Conservation (phyloP, 2,329 filamentous ascomycete species). For the Colletotrichum incanum region DNA sequence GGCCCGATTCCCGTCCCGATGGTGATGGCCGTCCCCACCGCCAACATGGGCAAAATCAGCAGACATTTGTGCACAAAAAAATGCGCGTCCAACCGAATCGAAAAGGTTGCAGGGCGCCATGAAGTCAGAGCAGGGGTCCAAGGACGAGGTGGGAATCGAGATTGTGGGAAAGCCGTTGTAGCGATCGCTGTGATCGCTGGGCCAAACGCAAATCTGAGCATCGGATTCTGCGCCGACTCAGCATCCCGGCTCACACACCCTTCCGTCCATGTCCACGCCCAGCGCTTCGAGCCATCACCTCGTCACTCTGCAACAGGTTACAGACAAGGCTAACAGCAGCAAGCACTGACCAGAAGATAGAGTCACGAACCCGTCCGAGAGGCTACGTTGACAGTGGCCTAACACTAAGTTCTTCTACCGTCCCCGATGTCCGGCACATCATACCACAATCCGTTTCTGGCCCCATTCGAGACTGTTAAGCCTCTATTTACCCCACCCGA, state of each 20-base stretch:
- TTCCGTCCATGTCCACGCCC: not conserved
- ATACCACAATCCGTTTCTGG: not conserved
- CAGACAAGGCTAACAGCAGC: conserved; percentile 15
- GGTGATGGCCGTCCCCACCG: not conserved
- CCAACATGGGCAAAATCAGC: conserved; percentile 12
- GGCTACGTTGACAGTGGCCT: conserved; percentile 6
- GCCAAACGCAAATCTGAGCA: conserved; percentile 39
- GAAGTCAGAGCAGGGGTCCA: conserved; percentile 14
- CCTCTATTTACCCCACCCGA: not conserved
- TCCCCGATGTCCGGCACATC: not conserved
- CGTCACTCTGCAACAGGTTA: not conserved
- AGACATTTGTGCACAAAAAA: not conserved
- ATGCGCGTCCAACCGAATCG: not conserved
- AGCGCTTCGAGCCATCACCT: not conserved
- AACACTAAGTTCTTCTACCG: not conserved
- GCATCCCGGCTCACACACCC: not conserved
- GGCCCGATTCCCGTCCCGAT: conserved; percentile 3
- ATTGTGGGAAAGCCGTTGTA: conserved; percentile 32
- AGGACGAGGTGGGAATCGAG: conserved; percentile 16
- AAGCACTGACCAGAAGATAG: conserved; percentile 7
- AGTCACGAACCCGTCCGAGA: conserved; percentile 6
- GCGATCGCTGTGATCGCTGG: conserved; percentile 40
- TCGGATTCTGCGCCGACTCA: conserved; percentile 36
- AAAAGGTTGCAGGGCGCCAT: not conserved
- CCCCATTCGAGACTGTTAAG: conserved; percentile 13